Base-by-base conservation (phyloP, 306 rosid genomes). In the Begonia masoniana region DNA sequence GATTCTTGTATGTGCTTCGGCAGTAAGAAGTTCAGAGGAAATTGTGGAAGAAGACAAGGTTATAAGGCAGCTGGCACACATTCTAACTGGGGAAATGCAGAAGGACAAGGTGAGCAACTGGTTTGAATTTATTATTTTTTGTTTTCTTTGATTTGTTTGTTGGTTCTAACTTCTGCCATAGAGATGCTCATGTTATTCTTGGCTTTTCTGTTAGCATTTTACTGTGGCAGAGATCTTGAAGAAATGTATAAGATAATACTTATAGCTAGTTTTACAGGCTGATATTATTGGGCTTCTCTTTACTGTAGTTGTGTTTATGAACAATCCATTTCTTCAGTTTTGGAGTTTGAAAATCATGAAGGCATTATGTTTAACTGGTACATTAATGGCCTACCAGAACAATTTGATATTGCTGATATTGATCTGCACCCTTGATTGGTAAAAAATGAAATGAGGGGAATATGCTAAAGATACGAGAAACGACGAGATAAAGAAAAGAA, bases 21-120 rank as follows among this genome's bases (percentile, higher is more conserved):
- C 62, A 31, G 77, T 74, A 13, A 46, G 52, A 17, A 68, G 74
- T 69, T 68, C 71, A 21, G 68, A 73, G 61, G 78, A 64, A 45
- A 67, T 31, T 5, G 39, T 66, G 58, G 70, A 66, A 46, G 73
- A 73, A 51, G 78, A 61, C 50, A 77, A 75, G 50, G 56, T 74
- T 56, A 67, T 81, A 49, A 59, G 62, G 68, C 86, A 68, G 61
- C 61, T 81, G 10, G 76, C 85, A 47, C 86, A 75, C 71, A 87
- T 82, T 4, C 43, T 62, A 13, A 67, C 81, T 65, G 81, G 80
- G 53, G 39, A 73, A 51, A 59, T 83, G 41, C 69, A 80, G 58
- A 62, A 62, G 55, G 77, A 77, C 55, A 58, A 74, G 95, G 99
- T 92, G 63, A 81, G 92, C 68, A 48, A 64, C 67, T 50, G 39